Evolutionary conservation across 176 grass and related monocot species (phyloP).

Genomic region (Poa annua): DNA sequence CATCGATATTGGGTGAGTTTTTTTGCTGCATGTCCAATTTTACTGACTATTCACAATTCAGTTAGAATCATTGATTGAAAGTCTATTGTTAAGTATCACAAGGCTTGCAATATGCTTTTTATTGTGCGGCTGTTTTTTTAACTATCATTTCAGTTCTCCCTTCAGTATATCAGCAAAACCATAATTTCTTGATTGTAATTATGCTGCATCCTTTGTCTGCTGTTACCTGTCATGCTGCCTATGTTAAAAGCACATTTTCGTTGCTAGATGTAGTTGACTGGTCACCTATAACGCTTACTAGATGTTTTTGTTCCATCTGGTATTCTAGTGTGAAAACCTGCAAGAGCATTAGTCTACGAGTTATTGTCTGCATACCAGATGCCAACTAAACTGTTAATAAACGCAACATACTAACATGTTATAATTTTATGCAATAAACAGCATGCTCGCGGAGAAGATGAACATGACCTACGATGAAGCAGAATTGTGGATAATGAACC

Average conservation of each 20-base stretch:
- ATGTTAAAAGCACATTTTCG: background rate
- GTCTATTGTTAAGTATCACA: background rate
- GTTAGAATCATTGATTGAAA: background rate
- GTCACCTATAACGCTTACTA: background rate
- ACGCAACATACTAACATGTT: background rate
- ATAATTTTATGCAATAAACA: conserved; percentile 46
- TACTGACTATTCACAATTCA: background rate
- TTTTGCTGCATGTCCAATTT: background rate
- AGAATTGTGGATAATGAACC: conserved; percentile 83
- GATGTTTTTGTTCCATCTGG: background rate
- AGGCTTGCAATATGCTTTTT: background rate
- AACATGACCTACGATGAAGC: conserved; percentile 97
- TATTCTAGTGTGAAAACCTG: background rate
- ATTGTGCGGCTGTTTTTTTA: background rate
- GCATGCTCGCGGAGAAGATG: conserved; percentile 78
- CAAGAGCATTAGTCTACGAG: background rate
- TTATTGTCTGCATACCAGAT: background rate
- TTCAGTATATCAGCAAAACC: background rate
- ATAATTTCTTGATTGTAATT: background rate
- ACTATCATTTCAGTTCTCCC: background rate
- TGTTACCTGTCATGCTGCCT: background rate
- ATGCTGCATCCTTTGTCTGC: background rate
- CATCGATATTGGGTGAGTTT: conserved; percentile 81
- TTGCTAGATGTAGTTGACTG: background rate
- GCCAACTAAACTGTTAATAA: background rate